Conservation (phyloP, 352 stramenopile species). For the Albugo laibachii region DNA sequence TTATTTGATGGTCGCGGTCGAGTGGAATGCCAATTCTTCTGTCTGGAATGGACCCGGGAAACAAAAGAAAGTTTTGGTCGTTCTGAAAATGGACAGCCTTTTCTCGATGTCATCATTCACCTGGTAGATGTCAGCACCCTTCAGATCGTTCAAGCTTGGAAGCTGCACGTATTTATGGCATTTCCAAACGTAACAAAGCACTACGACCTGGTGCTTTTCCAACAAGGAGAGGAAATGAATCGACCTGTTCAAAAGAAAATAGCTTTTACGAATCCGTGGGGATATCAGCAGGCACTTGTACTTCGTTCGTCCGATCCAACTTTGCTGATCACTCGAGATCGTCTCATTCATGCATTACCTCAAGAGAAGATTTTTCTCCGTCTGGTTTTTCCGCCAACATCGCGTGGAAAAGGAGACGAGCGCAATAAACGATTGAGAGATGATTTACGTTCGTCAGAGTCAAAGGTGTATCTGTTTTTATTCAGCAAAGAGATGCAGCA, state of each 20-base stretch:
- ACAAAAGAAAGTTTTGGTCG: neutral
- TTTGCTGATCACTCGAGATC: constrained; percentile 54
- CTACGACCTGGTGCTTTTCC: constrained; percentile 75
- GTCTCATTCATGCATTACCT: constrained; percentile 13
- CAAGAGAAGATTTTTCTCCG: constrained; percentile 5
- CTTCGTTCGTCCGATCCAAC: constrained; percentile 60
- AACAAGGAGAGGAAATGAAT: constrained; percentile 20
- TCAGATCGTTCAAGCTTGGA: constrained; percentile 82
- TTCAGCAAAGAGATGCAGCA: no score
- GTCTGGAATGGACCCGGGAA: constrained; percentile 15
- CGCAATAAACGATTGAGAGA: no score
- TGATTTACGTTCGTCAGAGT: no score
- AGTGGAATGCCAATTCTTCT: constrained; percentile 63
- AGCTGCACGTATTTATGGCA: constrained; percentile 50
- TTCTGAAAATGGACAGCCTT: neutral
- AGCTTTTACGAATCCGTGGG: constrained; percentile 85
- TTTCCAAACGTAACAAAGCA: constrained; percentile 80
- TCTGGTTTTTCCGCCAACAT: constrained; percentile 5
- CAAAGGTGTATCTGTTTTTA: no score
- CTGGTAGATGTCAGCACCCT: constrained; percentile 80
- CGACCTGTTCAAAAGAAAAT: constrained; percentile 47
- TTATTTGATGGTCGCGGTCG: constrained; percentile 82
- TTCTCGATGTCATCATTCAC: constrained; percentile 35
- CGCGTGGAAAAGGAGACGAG: no score
- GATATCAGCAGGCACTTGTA: constrained; percentile 55